Percentiles rank a stretch among this genome's conserved stretches.
Conservation (phyloP, 495 filamentous ascomycete genomes). For the Glonium stellatum region DNA sequence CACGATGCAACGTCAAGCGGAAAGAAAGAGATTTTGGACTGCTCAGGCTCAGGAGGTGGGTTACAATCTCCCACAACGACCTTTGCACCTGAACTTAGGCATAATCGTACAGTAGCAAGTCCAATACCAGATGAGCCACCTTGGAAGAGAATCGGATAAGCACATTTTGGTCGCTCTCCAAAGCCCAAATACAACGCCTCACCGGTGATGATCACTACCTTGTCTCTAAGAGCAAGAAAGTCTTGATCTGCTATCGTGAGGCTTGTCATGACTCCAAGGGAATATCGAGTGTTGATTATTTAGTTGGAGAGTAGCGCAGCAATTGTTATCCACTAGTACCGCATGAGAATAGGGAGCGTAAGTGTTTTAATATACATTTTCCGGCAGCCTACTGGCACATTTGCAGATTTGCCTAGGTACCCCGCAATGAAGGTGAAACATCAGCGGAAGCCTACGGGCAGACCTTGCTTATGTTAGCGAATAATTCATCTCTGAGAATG, state of each 20-base stretch:
- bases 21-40: constrained; percentile 9
- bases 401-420: too few species aligned
- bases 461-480: too few species aligned
- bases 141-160: constrained; percentile 11
- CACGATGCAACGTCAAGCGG: constrained; percentile 23
- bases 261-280: constrained; percentile 26
- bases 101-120: constrained; percentile 41
- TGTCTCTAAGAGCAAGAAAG: constrained; percentile 36
- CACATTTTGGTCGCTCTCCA: too few species aligned
- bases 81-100: constrained; percentile 41
- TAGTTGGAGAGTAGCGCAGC: neutral
- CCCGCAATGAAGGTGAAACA: too few species aligned
- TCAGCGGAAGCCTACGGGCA: too few species aligned
- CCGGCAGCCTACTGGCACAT: neutral
- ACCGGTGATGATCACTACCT: constrained; percentile 48
- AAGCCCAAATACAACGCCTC: neutral
- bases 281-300: neutral
- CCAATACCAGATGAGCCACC: constrained; percentile 49
- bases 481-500: too few species aligned
- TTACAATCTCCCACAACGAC: constrained; percentile 42
- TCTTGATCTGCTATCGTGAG: constrained; percentile 33
- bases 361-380: neutral
- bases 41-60: constrained; percentile 29
- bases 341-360: neutral
- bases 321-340: too few species aligned